Evolutionary conservation across 768 basidiomycete genomes (phyloP), one percentile per base, ranked within the genome.

Genomic region (Agaricus blazei): DNA sequence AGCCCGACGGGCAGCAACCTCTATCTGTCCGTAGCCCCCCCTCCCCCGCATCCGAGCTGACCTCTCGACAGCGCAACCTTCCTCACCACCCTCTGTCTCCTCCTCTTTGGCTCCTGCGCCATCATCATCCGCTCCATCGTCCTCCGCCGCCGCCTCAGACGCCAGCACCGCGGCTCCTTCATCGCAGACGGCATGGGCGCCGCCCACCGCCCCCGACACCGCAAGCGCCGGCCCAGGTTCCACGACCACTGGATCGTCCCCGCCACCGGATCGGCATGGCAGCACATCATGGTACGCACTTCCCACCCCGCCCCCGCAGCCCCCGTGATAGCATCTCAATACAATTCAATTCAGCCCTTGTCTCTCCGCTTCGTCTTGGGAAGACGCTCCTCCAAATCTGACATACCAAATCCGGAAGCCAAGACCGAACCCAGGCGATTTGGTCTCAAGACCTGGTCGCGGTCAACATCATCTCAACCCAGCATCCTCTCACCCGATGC

Each of bases 31-130:
- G 73, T 69, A 36, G 3, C 29, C 45, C 45, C 31, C 51, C 29
- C 37, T 27, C 37, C 28, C 44, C 48, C 12, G 38, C 36, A 51
- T 47, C 34, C 42, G 55, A 48, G 37, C 57, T 55, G 38, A 47
- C 27, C 34, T 56, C 45, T 36, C n/a, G 12, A 9, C 65, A 87
- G 84, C 27, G 82, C 85, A 67, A 88, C 86, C 3, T 89, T 88
- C 62, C 78, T 88, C 37, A 84, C 86, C 24, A 88, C 87, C 3
- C 77, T 89, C 26, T 75, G 87, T 59, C 72, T 88, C 43, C 79
- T 89, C 58, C 74, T 89, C 15, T 71, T 81, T 42, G 77, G 88
- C 50, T 87, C 85, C 8, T 80, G 74, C 41, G 77, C 79, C 5
- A 83, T 89, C 60, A 76, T 88, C 52, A 69, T 84, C 46, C 79